These are phyloP conservation scores for Perkinsus olseni DNA, from an alignment of 169 alveolate genomes.

Conservation along the genomic window DNA sequence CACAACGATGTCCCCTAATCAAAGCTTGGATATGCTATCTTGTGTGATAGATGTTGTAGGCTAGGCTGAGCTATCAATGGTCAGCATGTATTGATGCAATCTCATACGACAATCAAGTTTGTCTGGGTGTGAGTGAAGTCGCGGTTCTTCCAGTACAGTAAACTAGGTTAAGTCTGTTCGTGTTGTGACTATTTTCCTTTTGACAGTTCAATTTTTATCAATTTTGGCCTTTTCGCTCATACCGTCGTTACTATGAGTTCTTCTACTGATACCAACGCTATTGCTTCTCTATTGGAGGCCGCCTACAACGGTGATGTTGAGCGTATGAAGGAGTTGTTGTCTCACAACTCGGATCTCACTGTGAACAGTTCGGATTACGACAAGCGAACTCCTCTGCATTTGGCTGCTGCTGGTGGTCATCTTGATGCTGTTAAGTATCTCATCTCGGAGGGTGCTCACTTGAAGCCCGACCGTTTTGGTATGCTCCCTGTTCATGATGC, in stretches of 20 bases:
- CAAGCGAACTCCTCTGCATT: not conserved
- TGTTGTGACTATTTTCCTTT: no score
- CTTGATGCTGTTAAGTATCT: not conserved
- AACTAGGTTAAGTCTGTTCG: no score
- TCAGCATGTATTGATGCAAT: no score
- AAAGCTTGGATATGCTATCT: no score
- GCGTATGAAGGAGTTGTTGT: not conserved
- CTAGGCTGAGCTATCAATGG: no score
- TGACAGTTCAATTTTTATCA: not conserved
- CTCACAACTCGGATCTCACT: not conserved
- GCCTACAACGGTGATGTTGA: not conserved
- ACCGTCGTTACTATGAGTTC: not conserved
- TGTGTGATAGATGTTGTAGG: no score
- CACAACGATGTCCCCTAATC: no score
- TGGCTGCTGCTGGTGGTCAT: conserved; percentile 3
- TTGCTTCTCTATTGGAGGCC: not conserved
- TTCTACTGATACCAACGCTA: not conserved
- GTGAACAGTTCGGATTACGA: not conserved
- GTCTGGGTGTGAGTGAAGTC: no score
- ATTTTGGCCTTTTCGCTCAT: not conserved
- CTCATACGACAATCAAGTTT: no score
- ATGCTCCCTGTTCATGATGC: not conserved
- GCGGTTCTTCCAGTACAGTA: no score
- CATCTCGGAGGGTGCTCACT: not conserved
- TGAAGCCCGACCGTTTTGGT: not conserved